Percentiles rank a stretch among this genome's conserved stretches.
phyloP scores from a whole-genome alignment of 163 green algal genomes.

The Prototheca stagnorum region DNA sequence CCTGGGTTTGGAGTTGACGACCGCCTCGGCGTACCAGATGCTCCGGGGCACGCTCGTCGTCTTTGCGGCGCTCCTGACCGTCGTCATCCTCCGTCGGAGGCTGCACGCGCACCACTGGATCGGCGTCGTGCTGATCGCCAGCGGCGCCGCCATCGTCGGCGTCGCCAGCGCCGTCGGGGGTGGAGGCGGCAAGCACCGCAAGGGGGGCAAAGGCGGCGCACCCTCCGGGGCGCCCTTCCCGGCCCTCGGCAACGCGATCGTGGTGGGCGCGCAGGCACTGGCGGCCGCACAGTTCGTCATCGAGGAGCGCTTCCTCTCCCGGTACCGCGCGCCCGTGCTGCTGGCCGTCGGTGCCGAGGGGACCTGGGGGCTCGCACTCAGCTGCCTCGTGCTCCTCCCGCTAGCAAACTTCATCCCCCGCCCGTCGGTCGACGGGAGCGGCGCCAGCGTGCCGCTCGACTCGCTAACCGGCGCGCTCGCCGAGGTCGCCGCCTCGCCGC shows the following conservation, averaged over 20 bases:
- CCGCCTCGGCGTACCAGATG: conserved; percentile 75
- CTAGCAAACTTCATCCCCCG: too few species aligned
- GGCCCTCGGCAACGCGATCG: conserved; percentile 55
- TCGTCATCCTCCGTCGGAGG: conserved; percentile 45
- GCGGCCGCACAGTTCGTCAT: conserved; percentile 63
- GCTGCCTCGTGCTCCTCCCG: too few species aligned
- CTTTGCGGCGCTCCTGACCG: conserved; percentile 64
- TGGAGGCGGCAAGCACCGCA: conserved; percentile 12
- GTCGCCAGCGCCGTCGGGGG: conserved; percentile 46
- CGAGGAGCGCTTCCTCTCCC: conserved; percentile 55
- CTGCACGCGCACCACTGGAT: conserved; percentile 71
- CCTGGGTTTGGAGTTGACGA: conserved; percentile 67
- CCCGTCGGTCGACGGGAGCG: too few species aligned
- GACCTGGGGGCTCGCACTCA: conserved; percentile 51
- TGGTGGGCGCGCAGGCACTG: conserved; percentile 54
- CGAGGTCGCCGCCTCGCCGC: conserved; percentile 20
- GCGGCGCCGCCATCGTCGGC: conserved; percentile 61
- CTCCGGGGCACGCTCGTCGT: conserved; percentile 70
- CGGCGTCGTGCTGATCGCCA: conserved; percentile 61
- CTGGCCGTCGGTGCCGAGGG: conserved; percentile 37
- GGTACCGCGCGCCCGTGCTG: conserved; percentile 23
- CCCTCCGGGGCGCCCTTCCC: conserved; percentile 16
- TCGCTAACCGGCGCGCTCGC: conserved; percentile 9
- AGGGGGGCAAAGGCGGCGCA: background rate
- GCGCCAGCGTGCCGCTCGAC: conserved; percentile 47